Percentiles rank a stretch among this genome's conserved stretches.
phyloP scores from a whole-genome alignment of 73 alveolate genomes.

The Strombidium stylifer region DNA sequence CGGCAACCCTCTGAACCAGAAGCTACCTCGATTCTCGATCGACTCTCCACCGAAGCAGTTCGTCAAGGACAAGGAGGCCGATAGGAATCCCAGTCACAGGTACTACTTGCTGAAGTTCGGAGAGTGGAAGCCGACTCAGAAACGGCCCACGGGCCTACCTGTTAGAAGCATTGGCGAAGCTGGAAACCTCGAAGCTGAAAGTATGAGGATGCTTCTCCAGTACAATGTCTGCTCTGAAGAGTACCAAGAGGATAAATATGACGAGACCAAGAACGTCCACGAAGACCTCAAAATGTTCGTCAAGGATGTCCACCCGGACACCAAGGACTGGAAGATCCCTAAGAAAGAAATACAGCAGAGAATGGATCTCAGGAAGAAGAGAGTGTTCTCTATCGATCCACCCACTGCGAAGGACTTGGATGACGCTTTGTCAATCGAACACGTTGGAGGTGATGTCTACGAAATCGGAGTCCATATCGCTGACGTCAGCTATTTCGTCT shows the following conservation, averaged over 20 bases:
- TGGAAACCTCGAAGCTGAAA: conserved; percentile 58
- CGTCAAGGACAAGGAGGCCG: conserved; percentile 8
- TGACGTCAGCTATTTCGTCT: conserved; percentile 88
- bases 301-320: conserved; percentile 21
- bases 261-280: conserved; percentile 9
- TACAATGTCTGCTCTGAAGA: conserved; percentile 38
- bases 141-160: conserved; percentile 31
- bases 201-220: conserved; percentile 39
- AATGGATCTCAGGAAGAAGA: conserved; percentile 76
- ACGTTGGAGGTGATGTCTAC: conserved; percentile 61
- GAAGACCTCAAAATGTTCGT: conserved; percentile 31
- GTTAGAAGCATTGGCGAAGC: conserved; percentile 45
- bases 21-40: conserved; percentile 37
- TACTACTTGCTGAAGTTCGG: conserved; percentile 14
- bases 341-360: conserved; percentile 62
- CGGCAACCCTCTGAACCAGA: conserved; percentile 43
- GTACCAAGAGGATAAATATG: conserved; percentile 19
- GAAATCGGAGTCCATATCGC: conserved; percentile 98
- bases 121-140: conserved; percentile 9
- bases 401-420: conserved; percentile 92
- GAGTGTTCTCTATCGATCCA: conserved; percentile 93
- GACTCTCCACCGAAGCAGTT: conserved; percentile 18
- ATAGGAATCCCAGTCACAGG: conserved; percentile 18
- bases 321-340: conserved; percentile 55
- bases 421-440: conserved; percentile 86